Conservation (phyloP, 768 basidiomycete species). For the Podaxis pistillaris region DNA sequence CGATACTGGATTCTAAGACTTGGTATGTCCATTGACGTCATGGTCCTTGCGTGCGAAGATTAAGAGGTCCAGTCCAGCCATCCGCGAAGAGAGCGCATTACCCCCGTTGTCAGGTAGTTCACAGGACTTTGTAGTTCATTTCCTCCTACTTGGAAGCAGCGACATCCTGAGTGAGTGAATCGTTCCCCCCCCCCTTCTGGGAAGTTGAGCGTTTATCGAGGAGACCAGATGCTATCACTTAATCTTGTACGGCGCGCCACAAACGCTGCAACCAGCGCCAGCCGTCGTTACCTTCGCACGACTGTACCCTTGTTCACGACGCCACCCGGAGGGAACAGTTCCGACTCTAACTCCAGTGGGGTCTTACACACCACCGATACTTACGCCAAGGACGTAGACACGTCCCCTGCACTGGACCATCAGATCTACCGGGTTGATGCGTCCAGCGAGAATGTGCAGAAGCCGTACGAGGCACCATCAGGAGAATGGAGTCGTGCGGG, state of each 20-base stretch:
- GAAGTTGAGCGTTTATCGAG: neutral
- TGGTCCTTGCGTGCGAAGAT: conserved; percentile 13
- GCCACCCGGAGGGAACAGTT: neutral
- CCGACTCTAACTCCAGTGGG: neutral
- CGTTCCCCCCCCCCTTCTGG: neutral
- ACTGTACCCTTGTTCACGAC: neutral
- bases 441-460: conserved; percentile 20
- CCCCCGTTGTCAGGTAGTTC: neutral
- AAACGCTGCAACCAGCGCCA: neutral
- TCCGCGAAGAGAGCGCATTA: neutral
- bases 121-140: neutral
- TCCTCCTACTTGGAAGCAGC: neutral
- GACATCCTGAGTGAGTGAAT: neutral
- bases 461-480: conserved; percentile 15
- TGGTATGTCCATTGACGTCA: conserved; percentile 7
- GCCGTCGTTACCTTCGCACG: conserved; percentile 2
- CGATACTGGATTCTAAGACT: neutral
- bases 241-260: neutral
- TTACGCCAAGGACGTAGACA: conserved; percentile 23
- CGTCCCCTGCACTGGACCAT: conserved; percentile 17
- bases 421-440: conserved; percentile 22
- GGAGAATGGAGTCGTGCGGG: conserved; percentile 13
- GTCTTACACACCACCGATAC: conserved; percentile 20
- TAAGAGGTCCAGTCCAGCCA: neutral
- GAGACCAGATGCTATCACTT: conserved; percentile 4